Conservation (phyloP, 73 alveolate genomes). For the Paramecium pentaurelia region DNA sequence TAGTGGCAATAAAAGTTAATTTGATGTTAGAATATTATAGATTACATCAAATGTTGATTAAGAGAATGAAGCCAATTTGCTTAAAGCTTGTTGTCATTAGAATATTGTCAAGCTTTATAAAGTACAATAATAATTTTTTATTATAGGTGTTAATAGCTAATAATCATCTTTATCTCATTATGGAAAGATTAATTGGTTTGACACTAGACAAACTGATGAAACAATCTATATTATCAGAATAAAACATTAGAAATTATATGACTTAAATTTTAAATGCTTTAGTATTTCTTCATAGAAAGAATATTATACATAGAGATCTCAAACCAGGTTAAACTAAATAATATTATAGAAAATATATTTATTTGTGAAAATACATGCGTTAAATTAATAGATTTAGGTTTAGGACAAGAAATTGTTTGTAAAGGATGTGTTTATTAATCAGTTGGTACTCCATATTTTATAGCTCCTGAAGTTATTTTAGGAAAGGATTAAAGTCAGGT, state of each 20-base stretch:
- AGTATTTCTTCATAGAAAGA: slow-evolving; percentile 8
- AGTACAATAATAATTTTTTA: background rate
- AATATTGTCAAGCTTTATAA: slow-evolving; percentile 2
- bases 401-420: slow-evolving; percentile 13
- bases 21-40: background rate
- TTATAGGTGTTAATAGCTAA: background rate
- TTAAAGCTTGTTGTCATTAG: background rate
- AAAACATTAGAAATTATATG: background rate
- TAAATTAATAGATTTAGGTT: slow-evolving; percentile 9
- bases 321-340: background rate
- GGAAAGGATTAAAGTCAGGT: background rate
- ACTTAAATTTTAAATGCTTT: slow-evolving; percentile 16
- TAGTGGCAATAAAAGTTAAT: slow-evolving; percentile 14
- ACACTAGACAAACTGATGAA: slow-evolving; percentile 13
- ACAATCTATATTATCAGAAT: background rate
- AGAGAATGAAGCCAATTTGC: slow-evolving; percentile 27
- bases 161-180: background rate
- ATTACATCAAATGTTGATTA: slow-evolving; percentile 6
- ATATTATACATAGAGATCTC: background rate
- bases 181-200: background rate
- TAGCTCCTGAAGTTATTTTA: background rate
- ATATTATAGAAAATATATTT: background rate
- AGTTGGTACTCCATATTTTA: slow-evolving; percentile 16
- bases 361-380: background rate
- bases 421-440: slow-evolving; percentile 1